Evolutionary conservation across 192 early-diverging fungal genomes (phyloP).

Genomic region (Podila clonocystis): DNA sequence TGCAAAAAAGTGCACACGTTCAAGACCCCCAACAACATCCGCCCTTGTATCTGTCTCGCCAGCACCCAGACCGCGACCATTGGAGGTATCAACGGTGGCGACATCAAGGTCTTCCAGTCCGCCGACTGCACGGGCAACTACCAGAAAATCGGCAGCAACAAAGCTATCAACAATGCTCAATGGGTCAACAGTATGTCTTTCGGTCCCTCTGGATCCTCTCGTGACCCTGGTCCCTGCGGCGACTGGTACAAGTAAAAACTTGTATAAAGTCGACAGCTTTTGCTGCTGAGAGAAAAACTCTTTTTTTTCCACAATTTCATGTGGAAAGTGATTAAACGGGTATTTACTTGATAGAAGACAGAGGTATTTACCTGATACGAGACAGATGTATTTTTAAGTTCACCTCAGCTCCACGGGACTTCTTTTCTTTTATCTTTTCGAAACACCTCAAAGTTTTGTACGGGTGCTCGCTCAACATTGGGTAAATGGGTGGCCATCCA

Average conservation of each 20-base stretch:
- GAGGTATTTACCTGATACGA: too few species aligned
- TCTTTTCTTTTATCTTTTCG: too few species aligned
- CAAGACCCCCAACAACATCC: background rate
- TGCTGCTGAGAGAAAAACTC: too few species aligned
- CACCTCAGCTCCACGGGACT: too few species aligned
- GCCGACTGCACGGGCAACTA: background rate
- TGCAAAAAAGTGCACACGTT: background rate
- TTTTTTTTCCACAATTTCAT: too few species aligned
- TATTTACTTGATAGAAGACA: too few species aligned
- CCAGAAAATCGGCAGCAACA: background rate
- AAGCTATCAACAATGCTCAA: background rate
- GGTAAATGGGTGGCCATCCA: too few species aligned
- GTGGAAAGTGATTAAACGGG: too few species aligned
- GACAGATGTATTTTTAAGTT: too few species aligned
- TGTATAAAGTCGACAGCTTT: too few species aligned
- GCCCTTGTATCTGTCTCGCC: constrained; percentile 5
- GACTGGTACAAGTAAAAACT: background rate
- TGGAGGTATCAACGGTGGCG: background rate
- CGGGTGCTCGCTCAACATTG: too few species aligned
- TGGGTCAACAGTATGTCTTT: constrained; percentile 7
- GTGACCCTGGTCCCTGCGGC: background rate
- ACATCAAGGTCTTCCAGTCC: background rate
- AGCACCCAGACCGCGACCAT: constrained; percentile 4
- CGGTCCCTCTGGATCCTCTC: constrained; percentile 6
- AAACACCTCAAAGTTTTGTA: too few species aligned